These are phyloP conservation scores for Pharus latifolius DNA, from an alignment of 176 grass and related monocot genomes.

Conservation along the genomic window DNA sequence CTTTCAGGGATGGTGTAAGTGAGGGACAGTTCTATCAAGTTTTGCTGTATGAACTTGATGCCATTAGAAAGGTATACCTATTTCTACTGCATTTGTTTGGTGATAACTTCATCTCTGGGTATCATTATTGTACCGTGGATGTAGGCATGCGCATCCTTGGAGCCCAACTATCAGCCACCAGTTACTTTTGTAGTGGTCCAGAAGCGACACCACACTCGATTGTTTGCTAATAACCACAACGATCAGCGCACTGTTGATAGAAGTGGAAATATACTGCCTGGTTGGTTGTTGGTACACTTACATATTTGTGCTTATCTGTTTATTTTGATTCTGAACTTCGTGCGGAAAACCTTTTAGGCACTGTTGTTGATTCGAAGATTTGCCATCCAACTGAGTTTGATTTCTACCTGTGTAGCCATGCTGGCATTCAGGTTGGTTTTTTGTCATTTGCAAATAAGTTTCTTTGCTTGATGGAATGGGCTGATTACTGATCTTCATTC, in stretches of 20 bases:
- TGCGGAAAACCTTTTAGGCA: slow-evolving; percentile 34
- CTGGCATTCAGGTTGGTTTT: slow-evolving; percentile 75
- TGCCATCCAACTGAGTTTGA: slow-evolving; percentile 99
- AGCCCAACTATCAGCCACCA: slow-evolving; percentile 94
- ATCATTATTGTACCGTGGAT: not conserved
- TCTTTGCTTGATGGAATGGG: not conserved
- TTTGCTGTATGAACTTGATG: slow-evolving; percentile 84
- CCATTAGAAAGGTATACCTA: slow-evolving; percentile 79
- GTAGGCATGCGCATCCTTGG: slow-evolving; percentile 86
- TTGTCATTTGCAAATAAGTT: not conserved
- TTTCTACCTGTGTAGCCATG: slow-evolving; percentile 96
- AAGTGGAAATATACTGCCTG: slow-evolving; percentile 92
- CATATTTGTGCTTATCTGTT: not conserved
- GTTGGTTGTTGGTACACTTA: slow-evolving; percentile 32
- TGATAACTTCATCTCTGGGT: not conserved
- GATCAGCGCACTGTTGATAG: slow-evolving; percentile 69
- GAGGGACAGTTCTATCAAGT: slow-evolving; percentile 99
- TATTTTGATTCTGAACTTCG: not conserved
- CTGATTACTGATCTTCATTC: slow-evolving; percentile 1
- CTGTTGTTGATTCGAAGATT: slow-evolving; percentile 91
- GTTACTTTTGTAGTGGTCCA: slow-evolving; percentile 98
- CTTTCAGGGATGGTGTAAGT: slow-evolving; percentile 82
- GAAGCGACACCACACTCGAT: slow-evolving; percentile 90
- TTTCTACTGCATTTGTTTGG: not conserved
- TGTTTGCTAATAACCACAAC: slow-evolving; percentile 89